A percentile compares a stretch with the other conserved stretches of the same genome.
Evolutionary conservation across 2,329 filamentous ascomycete genomes (phyloP).

Genomic region (Fusarium cyanostomum): DNA sequence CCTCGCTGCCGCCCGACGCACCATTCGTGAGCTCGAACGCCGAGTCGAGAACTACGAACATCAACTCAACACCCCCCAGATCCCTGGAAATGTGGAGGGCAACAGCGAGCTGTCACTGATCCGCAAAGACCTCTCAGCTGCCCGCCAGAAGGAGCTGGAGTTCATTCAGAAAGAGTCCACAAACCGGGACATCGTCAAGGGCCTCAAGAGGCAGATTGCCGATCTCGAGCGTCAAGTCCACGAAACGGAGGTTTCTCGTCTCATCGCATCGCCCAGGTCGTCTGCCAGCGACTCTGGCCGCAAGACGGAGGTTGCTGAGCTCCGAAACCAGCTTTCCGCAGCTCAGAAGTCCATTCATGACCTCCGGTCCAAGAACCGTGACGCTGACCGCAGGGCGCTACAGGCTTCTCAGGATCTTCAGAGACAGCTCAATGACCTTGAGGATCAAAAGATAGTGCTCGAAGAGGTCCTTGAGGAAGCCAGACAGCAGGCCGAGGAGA

Average conservation of each 20-base stretch:
- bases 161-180: constrained; percentile 71
- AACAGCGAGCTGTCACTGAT: constrained; percentile 67
- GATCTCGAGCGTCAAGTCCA: constrained; percentile 75
- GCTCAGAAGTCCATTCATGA: constrained; percentile 69
- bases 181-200: constrained; percentile 70
- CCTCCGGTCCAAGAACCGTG: constrained; percentile 58
- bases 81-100: constrained; percentile 52
- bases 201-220: constrained; percentile 70
- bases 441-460: constrained; percentile 66
- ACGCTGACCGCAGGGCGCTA: constrained; percentile 59
- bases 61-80: constrained; percentile 49
- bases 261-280: constrained; percentile 56
- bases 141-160: constrained; percentile 72
- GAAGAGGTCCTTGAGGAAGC: constrained; percentile 68
- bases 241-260: constrained; percentile 66
- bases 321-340: constrained; percentile 69
- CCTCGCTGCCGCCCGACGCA: constrained; percentile 67
- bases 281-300: constrained; percentile 61
- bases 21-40: constrained; percentile 71
- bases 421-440: constrained; percentile 63
- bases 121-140: constrained; percentile 69
- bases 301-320: constrained; percentile 65
- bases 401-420: constrained; percentile 59
- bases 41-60: constrained; percentile 65
- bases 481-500: constrained; percentile 61